Percentiles rank a stretch among this genome's conserved stretches.
phyloP scores from a whole-genome alignment of 1,284 basidiomycete genomes.

The Grifola frondosa region DNA sequence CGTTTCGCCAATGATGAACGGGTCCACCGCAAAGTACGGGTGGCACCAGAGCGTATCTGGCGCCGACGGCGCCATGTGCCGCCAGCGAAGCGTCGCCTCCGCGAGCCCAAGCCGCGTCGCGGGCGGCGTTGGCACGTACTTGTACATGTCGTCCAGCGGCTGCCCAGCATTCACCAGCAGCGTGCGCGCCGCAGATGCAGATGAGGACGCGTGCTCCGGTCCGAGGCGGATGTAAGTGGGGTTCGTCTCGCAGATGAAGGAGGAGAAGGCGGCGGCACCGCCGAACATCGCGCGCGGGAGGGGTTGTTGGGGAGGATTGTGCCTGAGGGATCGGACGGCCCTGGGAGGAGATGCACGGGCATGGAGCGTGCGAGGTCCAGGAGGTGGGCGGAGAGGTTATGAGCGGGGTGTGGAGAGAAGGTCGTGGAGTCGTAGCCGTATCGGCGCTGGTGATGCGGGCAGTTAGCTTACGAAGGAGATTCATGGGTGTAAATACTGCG shows the following conservation, averaged over 20 bases:
- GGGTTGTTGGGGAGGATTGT: slow-evolving; percentile 89
- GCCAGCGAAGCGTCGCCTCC: slow-evolving; percentile 84
- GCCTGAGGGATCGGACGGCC: slow-evolving; percentile 84
- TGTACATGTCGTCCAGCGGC: slow-evolving; percentile 92
- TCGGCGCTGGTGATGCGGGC: slow-evolving; percentile 43
- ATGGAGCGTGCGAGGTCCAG: slow-evolving; percentile 71
- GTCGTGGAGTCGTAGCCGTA: slow-evolving; percentile 60
- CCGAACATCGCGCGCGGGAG: slow-evolving; percentile 93
- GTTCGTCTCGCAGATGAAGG: slow-evolving; percentile 84
- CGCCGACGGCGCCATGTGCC: slow-evolving; percentile 95
- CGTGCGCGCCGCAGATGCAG: slow-evolving; percentile 33
- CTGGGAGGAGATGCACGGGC: slow-evolving; percentile 84
- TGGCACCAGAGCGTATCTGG: slow-evolving; percentile 99
- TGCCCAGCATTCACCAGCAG: slow-evolving; percentile 89
- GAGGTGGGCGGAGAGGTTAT: slow-evolving; percentile 69
- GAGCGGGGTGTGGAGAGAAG: slow-evolving; percentile 75
- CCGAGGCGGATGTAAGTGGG: slow-evolving; percentile 79
- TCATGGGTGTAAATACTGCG: slow-evolving; percentile 23
- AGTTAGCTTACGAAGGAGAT: not conserved
- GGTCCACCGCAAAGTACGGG: slow-evolving; percentile 87
- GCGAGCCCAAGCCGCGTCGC: slow-evolving; percentile 74
- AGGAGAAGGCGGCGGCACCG: slow-evolving; percentile 57
- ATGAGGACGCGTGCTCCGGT: slow-evolving; percentile 24
- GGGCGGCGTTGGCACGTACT: slow-evolving; percentile 77
- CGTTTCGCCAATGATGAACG: slow-evolving; percentile 83